Evolutionary conservation across 2,329 filamentous ascomycete genomes (phyloP).

Genomic region (Cryphonectria japonica): DNA sequence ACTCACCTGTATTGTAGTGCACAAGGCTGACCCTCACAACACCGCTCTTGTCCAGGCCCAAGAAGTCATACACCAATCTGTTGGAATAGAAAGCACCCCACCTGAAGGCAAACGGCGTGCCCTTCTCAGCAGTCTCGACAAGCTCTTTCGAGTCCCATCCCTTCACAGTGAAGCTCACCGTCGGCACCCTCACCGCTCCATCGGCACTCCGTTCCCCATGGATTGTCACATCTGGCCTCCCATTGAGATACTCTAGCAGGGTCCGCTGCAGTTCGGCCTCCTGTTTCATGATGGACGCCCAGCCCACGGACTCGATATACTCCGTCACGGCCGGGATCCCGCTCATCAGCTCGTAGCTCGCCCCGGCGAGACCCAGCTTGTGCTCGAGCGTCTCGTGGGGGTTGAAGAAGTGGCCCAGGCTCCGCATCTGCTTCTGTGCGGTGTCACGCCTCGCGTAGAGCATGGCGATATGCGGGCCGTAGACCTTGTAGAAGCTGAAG

Average conservation of each 20-base stretch:
- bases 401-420: slow-evolving; percentile 71
- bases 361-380: slow-evolving; percentile 70
- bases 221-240: slow-evolving; percentile 54
- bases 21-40: slow-evolving; percentile 68
- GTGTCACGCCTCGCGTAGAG: slow-evolving; percentile 63
- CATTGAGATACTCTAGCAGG: slow-evolving; percentile 59
- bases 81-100: slow-evolving; percentile 68
- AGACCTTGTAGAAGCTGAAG: slow-evolving; percentile 86
- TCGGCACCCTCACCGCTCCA: slow-evolving; percentile 57
- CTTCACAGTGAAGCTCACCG: slow-evolving; percentile 64
- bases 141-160: slow-evolving; percentile 54
- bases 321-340: slow-evolving; percentile 62
- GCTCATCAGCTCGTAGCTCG: slow-evolving; percentile 71
- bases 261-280: slow-evolving; percentile 60
- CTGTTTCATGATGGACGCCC: slow-evolving; percentile 56
- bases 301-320: slow-evolving; percentile 57
- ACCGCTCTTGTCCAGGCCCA: slow-evolving; percentile 60
- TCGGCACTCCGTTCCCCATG: slow-evolving; percentile 57
- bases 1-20: slow-evolving; percentile 67
- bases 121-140: slow-evolving; percentile 60
- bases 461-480: slow-evolving; percentile 74
- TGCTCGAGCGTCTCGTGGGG: slow-evolving; percentile 60
- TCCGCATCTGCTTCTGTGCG: slow-evolving; percentile 59
- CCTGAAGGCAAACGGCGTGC: slow-evolving; percentile 59
- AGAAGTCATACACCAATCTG: slow-evolving; percentile 58